A percentile compares a stretch with the other conserved stretches of the same genome.
Conservation (phyloP, 2,329 filamentous ascomycete species). For the Pseudogymnoascus sp. region DNA sequence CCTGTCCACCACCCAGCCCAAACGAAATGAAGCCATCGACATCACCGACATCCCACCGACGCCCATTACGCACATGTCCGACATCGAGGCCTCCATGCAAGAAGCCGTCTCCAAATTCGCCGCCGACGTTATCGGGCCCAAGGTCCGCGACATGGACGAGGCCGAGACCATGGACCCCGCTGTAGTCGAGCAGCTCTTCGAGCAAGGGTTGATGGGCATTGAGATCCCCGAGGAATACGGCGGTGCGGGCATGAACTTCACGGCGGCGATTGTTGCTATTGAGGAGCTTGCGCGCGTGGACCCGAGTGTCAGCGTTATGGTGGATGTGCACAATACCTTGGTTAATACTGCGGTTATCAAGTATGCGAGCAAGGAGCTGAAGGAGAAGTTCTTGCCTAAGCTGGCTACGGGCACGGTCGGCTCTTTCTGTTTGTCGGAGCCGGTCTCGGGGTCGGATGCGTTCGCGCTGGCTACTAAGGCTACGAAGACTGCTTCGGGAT, state of each 20-base stretch:
- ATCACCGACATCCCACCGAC: constrained; percentile 76
- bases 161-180: constrained; percentile 83
- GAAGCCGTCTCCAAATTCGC: constrained; percentile 89
- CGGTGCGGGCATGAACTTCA: constrained; percentile 98
- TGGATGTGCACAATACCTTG: constrained; percentile 96
- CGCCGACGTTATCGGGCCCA: constrained; percentile 77
- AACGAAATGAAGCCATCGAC: constrained; percentile 46
- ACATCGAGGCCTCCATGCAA: constrained; percentile 80
- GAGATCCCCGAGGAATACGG: constrained; percentile 97
- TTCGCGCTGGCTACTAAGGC: constrained; percentile 93
- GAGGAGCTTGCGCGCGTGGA: constrained; percentile 93
- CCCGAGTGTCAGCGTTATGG: constrained; percentile 87
- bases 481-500: constrained; percentile 71
- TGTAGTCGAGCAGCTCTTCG: constrained; percentile 87
- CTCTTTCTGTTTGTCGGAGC: constrained; percentile 89
- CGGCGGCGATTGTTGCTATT: constrained; percentile 87
- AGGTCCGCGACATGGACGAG: constrained; percentile 96
- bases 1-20: constrained; percentile 51
- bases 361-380: constrained; percentile 65
- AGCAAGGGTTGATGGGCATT: constrained; percentile 94
- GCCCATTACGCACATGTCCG: constrained; percentile 85
- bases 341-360: constrained; percentile 90
- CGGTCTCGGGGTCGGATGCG: constrained; percentile 86
- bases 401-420: constrained; percentile 83
- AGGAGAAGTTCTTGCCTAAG: constrained; percentile 82